phyloP scores from a whole-genome alignment of 2,329 filamentous ascomycete species.

The Penicillium oxalicum region DNA sequence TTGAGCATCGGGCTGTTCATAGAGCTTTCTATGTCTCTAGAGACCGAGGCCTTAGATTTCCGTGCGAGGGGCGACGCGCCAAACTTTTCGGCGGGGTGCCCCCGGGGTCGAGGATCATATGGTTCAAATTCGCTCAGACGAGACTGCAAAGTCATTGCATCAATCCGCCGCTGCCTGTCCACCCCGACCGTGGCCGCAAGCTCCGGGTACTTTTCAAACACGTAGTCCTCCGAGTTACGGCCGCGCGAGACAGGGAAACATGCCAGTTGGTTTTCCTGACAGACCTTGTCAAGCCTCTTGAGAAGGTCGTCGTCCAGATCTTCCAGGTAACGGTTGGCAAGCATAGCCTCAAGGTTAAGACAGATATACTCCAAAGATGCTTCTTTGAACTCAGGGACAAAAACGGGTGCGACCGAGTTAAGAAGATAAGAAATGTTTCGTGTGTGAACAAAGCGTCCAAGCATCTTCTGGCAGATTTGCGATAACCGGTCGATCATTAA shows the following conservation, averaged over 20 bases:
- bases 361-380: conserved; percentile 86
- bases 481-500: conserved; percentile 89
- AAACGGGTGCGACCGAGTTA: conserved; percentile 78
- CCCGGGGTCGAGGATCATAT: conserved; percentile 55
- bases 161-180: conserved; percentile 59
- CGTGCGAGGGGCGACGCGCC: conserved; percentile 42
- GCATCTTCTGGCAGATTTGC: conserved; percentile 77
- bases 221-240: conserved; percentile 57
- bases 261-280: conserved; percentile 74
- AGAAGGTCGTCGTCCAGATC: conserved; percentile 81
- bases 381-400: conserved; percentile 78
- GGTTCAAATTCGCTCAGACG: conserved; percentile 61
- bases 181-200: conserved; percentile 35
- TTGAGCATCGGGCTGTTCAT: conserved; percentile 62
- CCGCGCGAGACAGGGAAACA: conserved; percentile 72
- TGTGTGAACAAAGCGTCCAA: conserved; percentile 76
- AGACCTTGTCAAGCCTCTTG: conserved; percentile 69
- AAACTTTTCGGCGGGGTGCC: conserved; percentile 61
- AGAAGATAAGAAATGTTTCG: conserved; percentile 81
- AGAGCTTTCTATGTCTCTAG: conserved; percentile 38
- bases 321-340: conserved; percentile 81
- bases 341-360: conserved; percentile 81
- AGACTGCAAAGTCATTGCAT: conserved; percentile 66
- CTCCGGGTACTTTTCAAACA: conserved; percentile 43
- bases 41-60: conserved; percentile 36